Conservation (phyloP, 2,329 filamentous ascomycete genomes). For the Magnaporthiopsis rhizophila region DNA sequence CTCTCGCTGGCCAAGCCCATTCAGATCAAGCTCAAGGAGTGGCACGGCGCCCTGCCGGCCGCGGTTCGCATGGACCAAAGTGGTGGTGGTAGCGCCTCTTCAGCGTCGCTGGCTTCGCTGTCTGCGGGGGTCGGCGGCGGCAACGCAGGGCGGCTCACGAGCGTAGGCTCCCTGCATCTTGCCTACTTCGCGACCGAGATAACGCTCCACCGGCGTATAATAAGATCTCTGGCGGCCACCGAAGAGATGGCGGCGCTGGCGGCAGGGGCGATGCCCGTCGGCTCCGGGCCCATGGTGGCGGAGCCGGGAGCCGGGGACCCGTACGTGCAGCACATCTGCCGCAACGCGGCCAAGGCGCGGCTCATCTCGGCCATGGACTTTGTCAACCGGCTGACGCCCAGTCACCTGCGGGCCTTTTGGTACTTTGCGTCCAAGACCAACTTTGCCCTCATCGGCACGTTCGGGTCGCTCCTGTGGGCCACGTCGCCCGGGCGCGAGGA, state of each 20-base stretch:
- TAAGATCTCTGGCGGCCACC: slow-evolving; percentile 61
- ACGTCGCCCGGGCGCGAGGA: slow-evolving; percentile 83
- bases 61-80: slow-evolving; percentile 55
- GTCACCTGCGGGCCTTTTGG: slow-evolving; percentile 88
- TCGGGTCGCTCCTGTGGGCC: slow-evolving; percentile 82
- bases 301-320: slow-evolving; percentile 47
- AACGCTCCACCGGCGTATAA: slow-evolving; percentile 82
- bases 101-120: slow-evolving; percentile 26
- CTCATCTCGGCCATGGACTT: slow-evolving; percentile 97
- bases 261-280: slow-evolving; percentile 9
- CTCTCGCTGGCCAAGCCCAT: slow-evolving; percentile 72
- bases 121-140: slow-evolving; percentile 19
- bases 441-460: slow-evolving; percentile 91
- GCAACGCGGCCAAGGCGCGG: slow-evolving; percentile 85
- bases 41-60: slow-evolving; percentile 64
- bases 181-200: slow-evolving; percentile 94
- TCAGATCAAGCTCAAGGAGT: slow-evolving; percentile 74
- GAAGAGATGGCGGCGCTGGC: slow-evolving; percentile 27
- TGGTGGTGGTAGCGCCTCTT: neutral
- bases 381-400: slow-evolving; percentile 81
- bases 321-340: slow-evolving; percentile 86
- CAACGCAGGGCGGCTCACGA: slow-evolving; percentile 36
- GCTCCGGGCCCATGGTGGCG: neutral
- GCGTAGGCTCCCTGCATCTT: slow-evolving; percentile 73
- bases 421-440: slow-evolving; percentile 82